A percentile compares a stretch with the other conserved stretches of the same genome.
These are phyloP conservation scores for Pholiota conissans DNA, from an alignment of 768 basidiomycete genomes.

Conservation along the genomic window DNA sequence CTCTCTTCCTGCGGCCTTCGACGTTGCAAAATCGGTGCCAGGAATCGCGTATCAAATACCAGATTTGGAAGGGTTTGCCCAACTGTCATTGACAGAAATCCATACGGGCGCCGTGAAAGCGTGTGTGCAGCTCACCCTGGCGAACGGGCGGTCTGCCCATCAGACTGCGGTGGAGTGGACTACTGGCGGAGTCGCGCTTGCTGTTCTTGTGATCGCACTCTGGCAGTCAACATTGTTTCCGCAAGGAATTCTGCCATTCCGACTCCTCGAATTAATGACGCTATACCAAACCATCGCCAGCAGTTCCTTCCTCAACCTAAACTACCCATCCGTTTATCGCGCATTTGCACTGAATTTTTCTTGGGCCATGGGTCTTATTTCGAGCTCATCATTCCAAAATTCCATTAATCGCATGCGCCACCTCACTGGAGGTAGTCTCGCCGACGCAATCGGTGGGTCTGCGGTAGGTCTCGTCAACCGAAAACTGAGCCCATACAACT, in stretches of 20 bases:
- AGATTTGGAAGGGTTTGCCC: slow-evolving; percentile 88
- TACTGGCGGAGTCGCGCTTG: slow-evolving; percentile 65
- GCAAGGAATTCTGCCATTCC: slow-evolving; percentile 64
- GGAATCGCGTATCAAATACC: slow-evolving; percentile 84
- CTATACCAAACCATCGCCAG: slow-evolving; percentile 85
- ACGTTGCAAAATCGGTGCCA: slow-evolving; percentile 62
- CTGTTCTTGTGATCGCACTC: slow-evolving; percentile 62
- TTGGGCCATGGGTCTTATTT: slow-evolving; percentile 82
- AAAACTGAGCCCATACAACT: slow-evolving; percentile 78
- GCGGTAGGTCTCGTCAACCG: slow-evolving; percentile 81
- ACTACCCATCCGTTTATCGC: slow-evolving; percentile 84
- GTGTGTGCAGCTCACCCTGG: slow-evolving; percentile 88
- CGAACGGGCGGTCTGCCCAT: slow-evolving; percentile 86
- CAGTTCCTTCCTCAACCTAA: slow-evolving; percentile 77
- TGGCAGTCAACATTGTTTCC: slow-evolving; percentile 55
- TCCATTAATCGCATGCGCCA: slow-evolving; percentile 84
- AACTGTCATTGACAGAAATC: slow-evolving; percentile 70
- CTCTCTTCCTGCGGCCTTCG: slow-evolving; percentile 58
- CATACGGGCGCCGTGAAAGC: slow-evolving; percentile 75
- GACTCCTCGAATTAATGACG: slow-evolving; percentile 78
- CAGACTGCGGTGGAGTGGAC: slow-evolving; percentile 78
- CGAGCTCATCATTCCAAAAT: slow-evolving; percentile 60
- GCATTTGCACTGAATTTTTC: slow-evolving; percentile 85
- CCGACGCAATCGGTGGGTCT: slow-evolving; percentile 56
- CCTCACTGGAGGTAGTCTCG: slow-evolving; percentile 75